phyloP scores from a whole-genome alignment of 257 asterid genomes.

The Leptodermis oblonga region DNA sequence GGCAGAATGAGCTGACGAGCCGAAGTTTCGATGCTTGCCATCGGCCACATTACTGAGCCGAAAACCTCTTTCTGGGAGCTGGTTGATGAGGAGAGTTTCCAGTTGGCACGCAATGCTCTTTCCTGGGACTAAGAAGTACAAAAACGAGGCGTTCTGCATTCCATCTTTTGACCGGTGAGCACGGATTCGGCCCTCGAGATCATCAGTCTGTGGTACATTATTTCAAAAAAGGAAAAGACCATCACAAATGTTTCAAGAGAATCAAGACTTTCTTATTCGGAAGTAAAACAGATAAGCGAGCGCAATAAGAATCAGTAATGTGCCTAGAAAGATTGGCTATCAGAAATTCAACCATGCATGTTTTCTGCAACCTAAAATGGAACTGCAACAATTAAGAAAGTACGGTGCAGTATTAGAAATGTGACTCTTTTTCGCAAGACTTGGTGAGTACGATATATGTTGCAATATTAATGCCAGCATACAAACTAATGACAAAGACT shows the following conservation, averaged over 20 bases:
- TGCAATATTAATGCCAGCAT: background rate
- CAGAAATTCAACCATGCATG: background rate
- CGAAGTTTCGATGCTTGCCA: constrained; percentile 86
- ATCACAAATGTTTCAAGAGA: background rate
- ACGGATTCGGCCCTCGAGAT: constrained; percentile 78
- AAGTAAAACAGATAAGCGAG: background rate
- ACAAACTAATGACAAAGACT: constrained; percentile 4
- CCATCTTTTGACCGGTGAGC: constrained; percentile 79
- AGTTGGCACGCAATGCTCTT: constrained; percentile 90
- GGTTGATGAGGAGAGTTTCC: constrained; percentile 90
- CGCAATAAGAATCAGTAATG: background rate
- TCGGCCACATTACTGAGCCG: constrained; percentile 67
- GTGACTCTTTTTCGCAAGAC: too few species aligned
- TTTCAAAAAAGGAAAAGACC: background rate
- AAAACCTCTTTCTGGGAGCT: constrained; percentile 67
- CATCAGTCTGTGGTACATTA: constrained; percentile 57
- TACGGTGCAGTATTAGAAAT: too few species aligned
- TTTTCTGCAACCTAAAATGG: background rate
- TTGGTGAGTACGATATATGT: background rate
- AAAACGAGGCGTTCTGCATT: constrained; percentile 58
- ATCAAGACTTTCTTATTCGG: background rate
- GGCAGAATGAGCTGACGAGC: constrained; percentile 43
- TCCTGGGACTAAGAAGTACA: constrained; percentile 72
- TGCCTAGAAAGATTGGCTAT: background rate
- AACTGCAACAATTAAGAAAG: background rate